Evolutionary conservation across 352 stramenopile species (phyloP).

Genomic region (Phytopythium chamaehyphon): DNA sequence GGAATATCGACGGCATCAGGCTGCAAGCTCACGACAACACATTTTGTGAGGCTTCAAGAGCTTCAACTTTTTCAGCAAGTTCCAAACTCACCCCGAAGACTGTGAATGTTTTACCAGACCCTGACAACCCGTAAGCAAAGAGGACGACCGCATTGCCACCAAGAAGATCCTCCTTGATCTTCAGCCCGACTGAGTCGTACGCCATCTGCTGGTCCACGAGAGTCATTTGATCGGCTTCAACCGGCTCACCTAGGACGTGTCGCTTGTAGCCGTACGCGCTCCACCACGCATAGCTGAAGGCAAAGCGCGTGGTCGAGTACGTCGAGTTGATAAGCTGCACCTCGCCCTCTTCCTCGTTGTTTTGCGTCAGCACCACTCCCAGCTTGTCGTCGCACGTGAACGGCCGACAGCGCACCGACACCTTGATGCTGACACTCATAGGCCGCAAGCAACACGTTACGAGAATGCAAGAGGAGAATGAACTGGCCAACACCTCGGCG

Average conservation of each 20-base stretch:
- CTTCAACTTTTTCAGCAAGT: not conserved
- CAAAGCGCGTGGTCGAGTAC: conserved; percentile 92
- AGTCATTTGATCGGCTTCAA: conserved; percentile 75
- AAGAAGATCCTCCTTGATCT: conserved; percentile 92
- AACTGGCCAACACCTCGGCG: not conserved
- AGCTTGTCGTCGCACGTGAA: conserved; percentile 91
- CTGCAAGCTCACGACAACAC: conserved; percentile 14
- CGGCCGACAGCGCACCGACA: conserved; percentile 80
- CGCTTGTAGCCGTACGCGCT: conserved; percentile 91
- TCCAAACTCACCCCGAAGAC: conserved; percentile 75
- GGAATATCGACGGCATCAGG: conserved; percentile 91
- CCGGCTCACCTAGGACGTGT: conserved; percentile 67
- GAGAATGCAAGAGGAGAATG: not conserved
- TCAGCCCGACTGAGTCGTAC: conserved; percentile 84
- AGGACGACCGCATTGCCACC: conserved; percentile 91
- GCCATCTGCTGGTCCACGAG: conserved; percentile 90
- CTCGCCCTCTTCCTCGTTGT: conserved; percentile 89
- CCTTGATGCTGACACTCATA: conserved; percentile 91
- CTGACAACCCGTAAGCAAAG: conserved; percentile 91
- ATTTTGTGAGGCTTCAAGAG: no score
- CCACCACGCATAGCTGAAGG: conserved; percentile 93
- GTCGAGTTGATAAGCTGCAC: conserved; percentile 91
- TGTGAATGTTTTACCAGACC: conserved; percentile 93
- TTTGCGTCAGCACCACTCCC: conserved; percentile 90
- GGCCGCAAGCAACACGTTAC: not conserved